phyloP scores from a whole-genome alignment of 2,329 filamentous ascomycete genomes.

The Aspergillus texensis region DNA sequence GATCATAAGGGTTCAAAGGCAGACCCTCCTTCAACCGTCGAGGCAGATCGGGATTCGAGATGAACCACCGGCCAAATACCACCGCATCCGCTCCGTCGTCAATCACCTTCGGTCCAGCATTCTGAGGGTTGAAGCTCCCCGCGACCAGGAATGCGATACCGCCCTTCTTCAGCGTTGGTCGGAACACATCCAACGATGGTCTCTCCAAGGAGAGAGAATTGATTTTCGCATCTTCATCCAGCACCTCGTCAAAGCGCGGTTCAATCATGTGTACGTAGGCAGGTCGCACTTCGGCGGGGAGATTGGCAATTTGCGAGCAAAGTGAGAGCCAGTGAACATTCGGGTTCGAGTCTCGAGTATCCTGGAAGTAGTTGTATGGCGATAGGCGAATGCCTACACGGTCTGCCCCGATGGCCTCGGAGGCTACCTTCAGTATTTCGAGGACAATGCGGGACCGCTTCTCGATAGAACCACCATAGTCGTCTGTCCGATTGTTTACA shows the following conservation, averaged over 20 bases:
- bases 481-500: constrained; percentile 57
- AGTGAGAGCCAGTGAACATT: not conserved
- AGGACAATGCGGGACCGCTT: constrained; percentile 55
- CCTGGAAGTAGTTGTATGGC: constrained; percentile 44
- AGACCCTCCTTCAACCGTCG: constrained; percentile 40
- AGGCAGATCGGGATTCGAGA: constrained; percentile 49
- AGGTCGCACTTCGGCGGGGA: not conserved
- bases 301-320: not conserved
- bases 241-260: not conserved
- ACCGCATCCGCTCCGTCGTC: constrained; percentile 29
- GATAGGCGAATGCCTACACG: constrained; percentile 60
- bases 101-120: not conserved
- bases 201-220: not conserved
- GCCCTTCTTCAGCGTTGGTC: not conserved
- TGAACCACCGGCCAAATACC: constrained; percentile 44
- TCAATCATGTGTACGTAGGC: not conserved
- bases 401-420: constrained; percentile 49
- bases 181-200: not conserved
- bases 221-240: not conserved
- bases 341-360: not conserved
- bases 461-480: constrained; percentile 51
- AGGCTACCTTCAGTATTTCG: constrained; percentile 57
- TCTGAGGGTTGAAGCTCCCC: not conserved
- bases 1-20: constrained; percentile 41
- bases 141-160: not conserved